Percentiles rank a stretch among this genome's conserved stretches.
These are phyloP conservation scores for Ustilago cynodontis DNA, from an alignment of 1,284 basidiomycete genomes.

Conservation along the genomic window DNA sequence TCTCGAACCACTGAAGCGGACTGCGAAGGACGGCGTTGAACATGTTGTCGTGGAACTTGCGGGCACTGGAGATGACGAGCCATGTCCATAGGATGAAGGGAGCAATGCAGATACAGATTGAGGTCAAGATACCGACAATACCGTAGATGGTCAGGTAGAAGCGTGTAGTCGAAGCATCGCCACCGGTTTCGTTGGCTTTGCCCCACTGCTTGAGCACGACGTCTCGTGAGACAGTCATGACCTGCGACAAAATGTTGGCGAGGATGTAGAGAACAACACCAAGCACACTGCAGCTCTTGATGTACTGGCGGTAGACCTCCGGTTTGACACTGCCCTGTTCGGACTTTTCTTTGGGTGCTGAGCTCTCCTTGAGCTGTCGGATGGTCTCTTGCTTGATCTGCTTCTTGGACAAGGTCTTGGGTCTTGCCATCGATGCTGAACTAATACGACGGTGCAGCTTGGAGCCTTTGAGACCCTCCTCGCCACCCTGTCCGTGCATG, in stretches of 20 bases:
- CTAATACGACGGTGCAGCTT: slow-evolving; percentile 60
- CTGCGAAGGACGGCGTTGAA: slow-evolving; percentile 60
- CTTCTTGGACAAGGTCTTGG: slow-evolving; percentile 54
- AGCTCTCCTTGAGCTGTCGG: slow-evolving; percentile 65
- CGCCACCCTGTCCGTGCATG: slow-evolving; percentile 46
- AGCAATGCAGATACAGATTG: slow-evolving; percentile 62
- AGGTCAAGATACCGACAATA: slow-evolving; percentile 58
- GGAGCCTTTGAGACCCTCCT: slow-evolving; percentile 51
- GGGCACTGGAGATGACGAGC: slow-evolving; percentile 63
- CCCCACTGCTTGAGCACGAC: slow-evolving; percentile 69
- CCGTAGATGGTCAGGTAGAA: slow-evolving; percentile 66
- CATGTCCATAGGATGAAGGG: slow-evolving; percentile 66
- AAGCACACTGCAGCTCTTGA: slow-evolving; percentile 55
- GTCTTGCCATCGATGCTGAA: slow-evolving; percentile 55
- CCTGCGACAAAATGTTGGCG: slow-evolving; percentile 61
- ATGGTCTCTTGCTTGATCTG: slow-evolving; percentile 65
- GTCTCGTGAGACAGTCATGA: slow-evolving; percentile 61
- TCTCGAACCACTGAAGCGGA: slow-evolving; percentile 69
- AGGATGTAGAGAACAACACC: slow-evolving; percentile 61
- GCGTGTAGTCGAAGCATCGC: slow-evolving; percentile 34
- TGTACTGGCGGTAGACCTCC: slow-evolving; percentile 64
- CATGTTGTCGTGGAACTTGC: slow-evolving; percentile 66
- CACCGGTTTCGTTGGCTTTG: slow-evolving; percentile 54
- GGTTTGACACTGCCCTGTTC: slow-evolving; percentile 64
- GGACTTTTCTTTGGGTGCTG: slow-evolving; percentile 61